Conservation (phyloP, 2,329 filamentous ascomycete species). For the Talaromyces rugulosus region DNA sequence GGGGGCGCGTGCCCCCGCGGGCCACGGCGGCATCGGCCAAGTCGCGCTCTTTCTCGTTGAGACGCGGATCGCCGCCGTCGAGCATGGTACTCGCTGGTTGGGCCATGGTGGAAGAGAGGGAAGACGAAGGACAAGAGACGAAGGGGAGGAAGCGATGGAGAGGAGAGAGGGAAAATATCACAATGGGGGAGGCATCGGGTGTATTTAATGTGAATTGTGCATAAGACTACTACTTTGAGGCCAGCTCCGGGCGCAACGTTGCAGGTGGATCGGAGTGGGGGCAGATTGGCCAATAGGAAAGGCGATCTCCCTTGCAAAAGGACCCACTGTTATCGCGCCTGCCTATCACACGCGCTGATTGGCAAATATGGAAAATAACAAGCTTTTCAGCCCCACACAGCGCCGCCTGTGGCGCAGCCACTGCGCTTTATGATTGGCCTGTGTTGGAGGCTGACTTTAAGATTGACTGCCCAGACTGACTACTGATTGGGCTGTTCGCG, state of each 20-base stretch:
- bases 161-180: background rate
- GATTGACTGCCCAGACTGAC: background rate
- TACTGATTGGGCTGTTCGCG: background rate
- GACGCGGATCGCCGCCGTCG: constrained; percentile 9
- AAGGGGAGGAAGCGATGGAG: background rate
- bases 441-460: background rate
- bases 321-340: background rate
- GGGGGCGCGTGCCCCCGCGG: constrained; percentile 11
- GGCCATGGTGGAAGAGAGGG: constrained; percentile 5
- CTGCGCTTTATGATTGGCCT: background rate
- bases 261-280: background rate
- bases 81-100: constrained; percentile 9
- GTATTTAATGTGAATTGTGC: background rate
- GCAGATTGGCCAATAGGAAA: background rate
- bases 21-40: constrained; percentile 4
- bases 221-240: background rate
- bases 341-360: background rate
- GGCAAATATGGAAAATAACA: background rate
- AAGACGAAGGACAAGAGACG: background rate
- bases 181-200: background rate
- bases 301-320: background rate
- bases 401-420: background rate
- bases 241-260: background rate
- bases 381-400: background rate
- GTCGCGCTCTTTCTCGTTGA: constrained; percentile 14